Base-by-base conservation (phyloP, 768 basidiomycete species). In the Coprinopsis sp. region DNA sequence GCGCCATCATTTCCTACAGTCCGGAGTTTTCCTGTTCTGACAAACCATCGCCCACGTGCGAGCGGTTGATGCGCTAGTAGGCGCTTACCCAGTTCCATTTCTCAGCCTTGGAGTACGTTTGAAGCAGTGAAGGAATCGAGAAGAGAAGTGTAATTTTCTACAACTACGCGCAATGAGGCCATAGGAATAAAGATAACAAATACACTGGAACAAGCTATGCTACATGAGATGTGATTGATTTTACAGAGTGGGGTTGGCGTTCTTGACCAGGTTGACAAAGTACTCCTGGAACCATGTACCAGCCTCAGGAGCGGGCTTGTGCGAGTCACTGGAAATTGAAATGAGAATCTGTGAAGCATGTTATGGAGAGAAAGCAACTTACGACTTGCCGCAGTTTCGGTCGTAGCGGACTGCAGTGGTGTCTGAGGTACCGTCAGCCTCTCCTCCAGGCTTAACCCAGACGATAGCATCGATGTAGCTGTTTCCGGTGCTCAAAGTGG, bases 211-310 rank as follows among this genome's bases (percentile, higher is more conserved):
- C n/a, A n/a, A n/a, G n/a, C n/a, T n/a, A n/a, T n/a, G n/a, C n/a
- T n/a, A n/a, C n/a, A n/a, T n/a, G n/a, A n/a, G n/a, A n/a, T n/a
- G n/a, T n/a, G n/a, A 31, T 8, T 8, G n/a, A 8, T 25, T 56
- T 65, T 69, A 78, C 30, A 80, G 65, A 31, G 78, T 31, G 3
- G 80, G 79, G 64, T 68, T 78, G 43, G 79, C 79, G 33, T 70
- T 68, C 46, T 60, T 61, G 36, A 83, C 77, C 46, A 83, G 62
- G n/a, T 66, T 68, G 60, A 69, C 61, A 63, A 83, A 83, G 68
- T 76, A 83, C n/a, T 70, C 65, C 68, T 83, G 79, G 79, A 81
- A 81, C 80, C 81, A 83, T 33, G 75, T 72, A 25, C 81, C 80
- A 39, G 80, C 80, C 59, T 81, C 77, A 25, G 80, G 81, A 10